Percentiles rank a stretch among this genome's conserved stretches.
phyloP scores from a whole-genome alignment of 352 stramenopile genomes.

The Aphanomyces cochlioides region DNA sequence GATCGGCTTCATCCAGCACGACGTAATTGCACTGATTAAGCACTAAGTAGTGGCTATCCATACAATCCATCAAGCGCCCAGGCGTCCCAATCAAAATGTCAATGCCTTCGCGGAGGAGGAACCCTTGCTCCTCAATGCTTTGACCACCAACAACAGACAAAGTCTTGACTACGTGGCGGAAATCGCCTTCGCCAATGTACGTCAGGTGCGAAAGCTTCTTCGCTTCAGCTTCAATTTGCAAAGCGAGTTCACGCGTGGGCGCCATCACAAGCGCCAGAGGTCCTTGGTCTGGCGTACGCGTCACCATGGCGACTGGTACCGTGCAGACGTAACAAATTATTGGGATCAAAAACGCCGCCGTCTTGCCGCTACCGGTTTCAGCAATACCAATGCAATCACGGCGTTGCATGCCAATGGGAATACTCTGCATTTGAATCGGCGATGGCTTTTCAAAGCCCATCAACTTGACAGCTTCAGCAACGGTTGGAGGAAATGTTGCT shows the following conservation, averaged over 20 bases:
- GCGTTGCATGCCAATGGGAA: constrained; percentile 94
- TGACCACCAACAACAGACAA: constrained; percentile 92
- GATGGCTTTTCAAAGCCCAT: constrained; percentile 95
- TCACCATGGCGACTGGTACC: constrained; percentile 80
- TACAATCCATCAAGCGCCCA: constrained; percentile 96
- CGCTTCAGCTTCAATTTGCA: constrained; percentile 97
- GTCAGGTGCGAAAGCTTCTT: constrained; percentile 90
- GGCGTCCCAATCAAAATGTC: constrained; percentile 99
- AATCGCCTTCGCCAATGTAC: constrained; percentile 53
- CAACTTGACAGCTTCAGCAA: constrained; percentile 88
- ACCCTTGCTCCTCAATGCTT: constrained; percentile 95
- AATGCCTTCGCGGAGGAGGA: constrained; percentile 92
- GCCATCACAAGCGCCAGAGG: constrained; percentile 98
- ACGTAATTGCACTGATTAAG: constrained; percentile 99
- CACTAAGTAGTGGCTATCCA: constrained; percentile 97
- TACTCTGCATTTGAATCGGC: constrained; percentile 97
- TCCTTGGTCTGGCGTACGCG: constrained; percentile 89
- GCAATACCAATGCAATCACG: constrained; percentile 99
- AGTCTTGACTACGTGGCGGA: constrained; percentile 70
- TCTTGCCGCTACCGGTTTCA: constrained; percentile 99
- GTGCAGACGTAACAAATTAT: constrained; percentile 95
- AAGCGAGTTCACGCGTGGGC: constrained; percentile 96
- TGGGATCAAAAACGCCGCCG: constrained; percentile 96
- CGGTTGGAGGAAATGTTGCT: constrained; percentile 53
- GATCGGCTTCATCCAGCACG: constrained; percentile 98